Conservation (phyloP, 345 rosid genomes). For the Boechera retrofracta region DNA sequence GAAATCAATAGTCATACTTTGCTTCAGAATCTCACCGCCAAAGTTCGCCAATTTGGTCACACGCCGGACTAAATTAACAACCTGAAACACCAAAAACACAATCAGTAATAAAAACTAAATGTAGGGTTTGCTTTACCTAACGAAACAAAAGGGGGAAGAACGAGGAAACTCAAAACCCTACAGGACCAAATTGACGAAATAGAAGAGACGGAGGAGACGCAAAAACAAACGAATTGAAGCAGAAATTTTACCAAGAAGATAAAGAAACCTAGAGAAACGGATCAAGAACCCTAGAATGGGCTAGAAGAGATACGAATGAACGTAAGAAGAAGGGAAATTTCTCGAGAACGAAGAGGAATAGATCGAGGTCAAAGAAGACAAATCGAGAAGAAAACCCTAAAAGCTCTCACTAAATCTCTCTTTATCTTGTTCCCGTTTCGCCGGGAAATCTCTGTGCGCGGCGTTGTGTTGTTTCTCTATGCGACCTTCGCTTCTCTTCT, state of each 20-base stretch:
- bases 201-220: slow-evolving; percentile 25
- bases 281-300: slow-evolving; percentile 51
- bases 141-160: slow-evolving; percentile 25
- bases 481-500: slow-evolving; percentile 45
- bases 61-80: slow-evolving; percentile 40
- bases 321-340: slow-evolving; percentile 14
- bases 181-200: slow-evolving; percentile 30
- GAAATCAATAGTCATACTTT: slow-evolving; percentile 88
- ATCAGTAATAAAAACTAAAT: slow-evolving; percentile 50
- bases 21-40: slow-evolving; percentile 53
- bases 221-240: slow-evolving; percentile 29
- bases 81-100: slow-evolving; percentile 48
- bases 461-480: slow-evolving; percentile 28
- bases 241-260: background rate
- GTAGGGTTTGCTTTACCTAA: slow-evolving; percentile 55
- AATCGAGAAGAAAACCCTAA: slow-evolving; percentile 45
- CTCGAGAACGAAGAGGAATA: slow-evolving; percentile 33
- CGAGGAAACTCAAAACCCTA: slow-evolving; percentile 46
- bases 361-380: slow-evolving; percentile 52
- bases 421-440: slow-evolving; percentile 39
- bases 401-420: slow-evolving; percentile 46
- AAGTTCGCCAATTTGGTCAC: slow-evolving; percentile 19
- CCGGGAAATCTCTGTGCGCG: slow-evolving; percentile 45
- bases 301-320: slow-evolving; percentile 39
- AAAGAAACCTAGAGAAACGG: slow-evolving; percentile 52